phyloP scores from a whole-genome alignment of 805 yeast genomes.

The Ogataea polymorpha region DNA sequence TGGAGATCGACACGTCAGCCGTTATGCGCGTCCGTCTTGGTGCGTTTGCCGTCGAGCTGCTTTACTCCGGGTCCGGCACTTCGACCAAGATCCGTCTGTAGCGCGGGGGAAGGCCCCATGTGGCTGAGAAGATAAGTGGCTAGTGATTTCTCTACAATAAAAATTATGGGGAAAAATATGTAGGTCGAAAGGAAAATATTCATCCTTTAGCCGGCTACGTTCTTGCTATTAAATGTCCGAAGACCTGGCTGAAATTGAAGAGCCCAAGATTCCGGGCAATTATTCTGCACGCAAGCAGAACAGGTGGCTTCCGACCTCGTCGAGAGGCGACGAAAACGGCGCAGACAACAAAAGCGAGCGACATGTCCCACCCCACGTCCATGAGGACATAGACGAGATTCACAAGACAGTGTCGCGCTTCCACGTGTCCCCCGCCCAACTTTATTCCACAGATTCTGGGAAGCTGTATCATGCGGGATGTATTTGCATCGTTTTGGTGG shows the following conservation, averaged over 20 bases:
- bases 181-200: conserved; percentile 9
- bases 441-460: conserved; percentile 90
- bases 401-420: conserved; percentile 60
- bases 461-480: conserved; percentile 94
- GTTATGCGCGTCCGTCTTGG: conserved; percentile 39
- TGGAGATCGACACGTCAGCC: conserved; percentile 46
- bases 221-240: conserved; percentile 4
- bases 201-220: neutral
- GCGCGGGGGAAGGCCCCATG: neutral
- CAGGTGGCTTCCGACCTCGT: conserved; percentile 41
- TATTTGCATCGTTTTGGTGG: conserved; percentile 82
- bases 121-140: conserved; percentile 5
- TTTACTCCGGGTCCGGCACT: conserved; percentile 45
- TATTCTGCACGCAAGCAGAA: conserved; percentile 53
- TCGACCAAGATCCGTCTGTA: conserved; percentile 37
- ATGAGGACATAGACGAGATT: conserved; percentile 51
- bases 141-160: neutral
- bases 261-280: conserved; percentile 46
- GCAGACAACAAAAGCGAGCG: conserved; percentile 8
- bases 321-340: conserved; percentile 10
- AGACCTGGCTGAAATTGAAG: conserved; percentile 34
- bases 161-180: conserved; percentile 6
- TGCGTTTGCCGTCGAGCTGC: conserved; percentile 38
- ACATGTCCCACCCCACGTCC: conserved; percentile 5
- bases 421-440: conserved; percentile 85